Evolutionary conservation across 805 yeast species (phyloP), one percentile per base, ranked within the genome.

Genomic region (Candida insectorum): DNA sequence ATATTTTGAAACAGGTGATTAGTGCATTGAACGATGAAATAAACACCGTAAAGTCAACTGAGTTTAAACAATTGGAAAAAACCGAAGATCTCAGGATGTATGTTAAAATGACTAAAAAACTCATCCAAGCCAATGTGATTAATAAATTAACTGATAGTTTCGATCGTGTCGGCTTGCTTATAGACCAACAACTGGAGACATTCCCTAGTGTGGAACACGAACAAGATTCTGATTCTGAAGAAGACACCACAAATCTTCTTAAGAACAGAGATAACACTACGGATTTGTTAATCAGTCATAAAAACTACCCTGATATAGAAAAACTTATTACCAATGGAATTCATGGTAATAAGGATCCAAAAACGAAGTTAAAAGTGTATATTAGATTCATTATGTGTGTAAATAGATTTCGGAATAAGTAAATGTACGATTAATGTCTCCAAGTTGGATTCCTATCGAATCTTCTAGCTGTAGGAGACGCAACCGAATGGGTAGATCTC

Each of bases 201-300:
- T 16, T 12, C 16, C 28, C 19, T 12, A 5, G 5, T 24, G 26
- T 10, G 12, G 40, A 36, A 16, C 31, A 30, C 19, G 20, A 30
- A 15, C 23, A 20, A 11, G 29, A 32, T 8, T 20, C 20, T 10
- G 24, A 28, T 3, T n/a, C 4, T 9, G 34, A 29, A 11, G 44
- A 41, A 6, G 24, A 32, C 24, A 41, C 45, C 2, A 41, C 45
- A 4, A 34, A 34, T 8, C 30, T 41, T 12, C 15, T 35, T 12
- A 16, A 18, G 7, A 18, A 26, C 13, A 13, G 19, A 18, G 38
- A 35, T 17, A 18, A 35, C 19, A 35, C 38, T 16, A 35, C 38
- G 16, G 23, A 30, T 12, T n/a, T 21, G 14, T 21, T 35, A 12
- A 21, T 35, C 22, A 26, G 24, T 11, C 24, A 30, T 24, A 35